Evolutionary conservation across 2,329 filamentous ascomycete species (phyloP).

Genomic region (Bipolaris oryzae): DNA sequence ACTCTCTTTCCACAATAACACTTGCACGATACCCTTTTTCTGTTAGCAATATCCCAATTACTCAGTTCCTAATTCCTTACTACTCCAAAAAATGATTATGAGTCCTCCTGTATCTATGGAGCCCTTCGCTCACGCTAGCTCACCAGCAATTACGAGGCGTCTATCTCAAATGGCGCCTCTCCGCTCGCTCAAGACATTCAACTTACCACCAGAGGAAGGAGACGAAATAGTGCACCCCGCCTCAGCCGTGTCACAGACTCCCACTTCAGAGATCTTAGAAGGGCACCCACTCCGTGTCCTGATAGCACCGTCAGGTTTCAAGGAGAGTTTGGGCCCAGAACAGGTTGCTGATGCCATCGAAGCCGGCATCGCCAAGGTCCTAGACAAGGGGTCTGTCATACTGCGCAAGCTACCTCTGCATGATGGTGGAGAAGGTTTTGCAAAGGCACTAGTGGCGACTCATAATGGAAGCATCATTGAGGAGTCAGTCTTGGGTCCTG

Average conservation of each 20-base stretch:
- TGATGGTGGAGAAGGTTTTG: conserved; percentile 62
- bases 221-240: conserved; percentile 25
- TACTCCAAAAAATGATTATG: conserved; percentile 16
- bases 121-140: conserved; percentile 1
- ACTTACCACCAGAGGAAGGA: conserved; percentile 23
- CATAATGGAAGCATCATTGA: conserved; percentile 51
- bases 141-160: conserved; percentile 9
- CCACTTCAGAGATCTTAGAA: conserved; percentile 28
- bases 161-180: conserved; percentile 25
- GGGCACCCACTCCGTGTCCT: conserved; percentile 48
- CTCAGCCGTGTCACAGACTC: conserved; percentile 25
- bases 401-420: conserved; percentile 59
- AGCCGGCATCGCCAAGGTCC: conserved; percentile 54
- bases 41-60: neutral
- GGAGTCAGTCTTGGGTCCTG: conserved; percentile 53
- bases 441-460: conserved; percentile 53
- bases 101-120: conserved; percentile 17
- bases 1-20: conserved; percentile 1
- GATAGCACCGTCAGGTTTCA: conserved; percentile 61
- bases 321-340: conserved; percentile 58
- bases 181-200: conserved; percentile 31
- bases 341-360: conserved; percentile 60
- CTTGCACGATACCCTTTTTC: neutral
- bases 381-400: conserved; percentile 47
- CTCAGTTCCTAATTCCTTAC: neutral